Base-by-base conservation (phyloP, 768 basidiomycete species). In the Vararia minispora region DNA sequence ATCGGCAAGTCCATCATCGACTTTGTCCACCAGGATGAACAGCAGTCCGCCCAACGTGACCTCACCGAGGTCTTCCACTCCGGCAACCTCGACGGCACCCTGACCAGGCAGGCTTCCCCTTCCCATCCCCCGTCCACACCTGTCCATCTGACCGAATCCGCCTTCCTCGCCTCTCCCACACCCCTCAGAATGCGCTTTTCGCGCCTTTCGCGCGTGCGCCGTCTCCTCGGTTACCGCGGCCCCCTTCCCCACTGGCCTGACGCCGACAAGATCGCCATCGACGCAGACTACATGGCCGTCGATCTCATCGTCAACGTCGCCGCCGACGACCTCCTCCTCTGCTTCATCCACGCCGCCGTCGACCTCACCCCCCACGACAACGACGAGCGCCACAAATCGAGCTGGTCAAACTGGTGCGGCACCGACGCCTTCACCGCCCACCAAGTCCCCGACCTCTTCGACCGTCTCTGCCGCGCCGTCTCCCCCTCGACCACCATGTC, bases 251-350 rank as follows among this genome's bases (percentile, higher is more conserved):
- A 65, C 6, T 86, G 79, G 73, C 54, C 60, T 24, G 78, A 80
- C 43, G 76, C 69, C 6, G 76, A 84, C 48, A 81, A 79, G 59
- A 67, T 80, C 46, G 66, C 73, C 9, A 51, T 76, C 13, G 84
- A 90, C 63, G 59, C 63, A 21, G 63, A 86, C 53, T 90, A 88
- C 58, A 79, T 89, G 74, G 78, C 79, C 5, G 80, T 85, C 43
- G 86, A 91, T 60, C 76, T 91, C 52, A 86, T 89, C 51, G 82
- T 88, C 54, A 91, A 88, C 58, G 84, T 79, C 75, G 86, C 84
- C 35, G 83, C 84, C 12, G 82, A 89, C 44, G 81, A 77, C 41
- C 74, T 91, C 53, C 83, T 89, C 42, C 67, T 91, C 24, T 89
- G 87, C 58, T 91, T 91, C 64, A 74, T 89, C 34, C 87, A 91